Percentiles rank a stretch among this genome's conserved stretches.
Evolutionary conservation across 1,139 yeast species (phyloP).

Genomic region (Pichia sp.): DNA sequence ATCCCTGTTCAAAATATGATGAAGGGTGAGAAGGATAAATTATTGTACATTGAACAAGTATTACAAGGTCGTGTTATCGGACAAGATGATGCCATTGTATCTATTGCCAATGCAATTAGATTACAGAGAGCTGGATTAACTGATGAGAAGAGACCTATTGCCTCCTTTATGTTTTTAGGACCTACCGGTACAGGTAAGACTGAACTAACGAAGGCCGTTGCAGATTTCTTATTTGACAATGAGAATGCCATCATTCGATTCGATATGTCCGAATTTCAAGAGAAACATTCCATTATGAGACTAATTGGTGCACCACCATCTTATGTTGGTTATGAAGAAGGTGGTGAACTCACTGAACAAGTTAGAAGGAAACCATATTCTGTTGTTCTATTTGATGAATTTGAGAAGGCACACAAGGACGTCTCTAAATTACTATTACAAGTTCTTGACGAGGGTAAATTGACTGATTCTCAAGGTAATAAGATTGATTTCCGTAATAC

Average conservation of each 20-base stretch:
- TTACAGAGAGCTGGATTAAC: conserved; percentile 95
- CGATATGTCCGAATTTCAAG: conserved; percentile 98
- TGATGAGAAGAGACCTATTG: conserved; percentile 89
- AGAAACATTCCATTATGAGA: conserved; percentile 82
- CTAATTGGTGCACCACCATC: conserved; percentile 98
- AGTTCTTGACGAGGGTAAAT: conserved; percentile 89
- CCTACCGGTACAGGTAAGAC: conserved; percentile 99
- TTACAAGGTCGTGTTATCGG: conserved; percentile 80
- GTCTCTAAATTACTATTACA: conserved; percentile 82
- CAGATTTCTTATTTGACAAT: conserved; percentile 86
- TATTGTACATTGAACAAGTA: conserved; percentile 78
- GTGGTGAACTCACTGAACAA: conserved; percentile 95
- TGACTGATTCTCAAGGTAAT: conserved; percentile 93
- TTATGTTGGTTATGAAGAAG: conserved; percentile 91
- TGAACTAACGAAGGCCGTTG: conserved; percentile 84
- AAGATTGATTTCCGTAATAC: conserved; percentile 92
- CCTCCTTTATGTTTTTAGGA: conserved; percentile 91
- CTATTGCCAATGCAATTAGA: conserved; percentile 91
- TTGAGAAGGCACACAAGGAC: conserved; percentile 95
- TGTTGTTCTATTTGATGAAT: conserved; percentile 88
- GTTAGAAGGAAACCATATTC: conserved; percentile 92
- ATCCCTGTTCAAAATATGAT: conserved; percentile 87
- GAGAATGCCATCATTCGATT: conserved; percentile 80
- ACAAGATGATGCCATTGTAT: conserved; percentile 88
- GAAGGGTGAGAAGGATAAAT: conserved; percentile 91